Evolutionary conservation across 345 rosid genomes (phyloP).

Genomic region (Lepidium didymum): DNA sequence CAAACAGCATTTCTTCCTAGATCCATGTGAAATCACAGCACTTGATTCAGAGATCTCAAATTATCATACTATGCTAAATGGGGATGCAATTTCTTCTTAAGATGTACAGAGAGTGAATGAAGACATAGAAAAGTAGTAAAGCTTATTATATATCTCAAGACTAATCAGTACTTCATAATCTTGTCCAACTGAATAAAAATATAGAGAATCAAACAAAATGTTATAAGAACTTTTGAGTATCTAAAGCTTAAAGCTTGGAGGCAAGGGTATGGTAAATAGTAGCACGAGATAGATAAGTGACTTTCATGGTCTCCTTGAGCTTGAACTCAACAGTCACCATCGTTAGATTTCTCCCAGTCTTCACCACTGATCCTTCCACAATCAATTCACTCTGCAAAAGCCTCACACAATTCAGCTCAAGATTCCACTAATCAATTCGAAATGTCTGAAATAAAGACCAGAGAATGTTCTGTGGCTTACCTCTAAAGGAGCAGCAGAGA

Average conservation of each 20-base stretch:
- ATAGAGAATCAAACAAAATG: background rate
- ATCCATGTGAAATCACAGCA: no score
- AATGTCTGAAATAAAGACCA: background rate
- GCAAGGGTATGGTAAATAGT: constrained; percentile 49
- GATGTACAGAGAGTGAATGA: background rate
- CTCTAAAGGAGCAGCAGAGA: constrained; percentile 46
- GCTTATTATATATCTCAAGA: background rate
- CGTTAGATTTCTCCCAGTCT: constrained; percentile 71
- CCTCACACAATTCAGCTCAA: background rate
- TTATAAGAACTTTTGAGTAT: background rate
- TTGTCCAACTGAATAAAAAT: background rate
- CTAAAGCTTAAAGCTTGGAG: constrained; percentile 46
- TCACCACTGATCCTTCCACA: constrained; percentile 51
- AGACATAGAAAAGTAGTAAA: background rate
- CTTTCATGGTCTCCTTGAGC: constrained; percentile 43
- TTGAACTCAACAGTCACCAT: constrained; percentile 51
- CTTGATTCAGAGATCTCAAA: background rate
- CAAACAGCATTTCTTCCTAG: no score
- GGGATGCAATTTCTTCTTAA: background rate
- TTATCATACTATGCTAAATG: background rate
- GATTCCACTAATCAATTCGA: background rate
- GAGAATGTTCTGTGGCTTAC: constrained; percentile 4
- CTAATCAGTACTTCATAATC: background rate
- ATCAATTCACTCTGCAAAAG: constrained; percentile 42
- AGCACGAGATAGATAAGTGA: constrained; percentile 46